phyloP scores from a whole-genome alignment of 805 yeast species.

The Candida dajiaensis region DNA sequence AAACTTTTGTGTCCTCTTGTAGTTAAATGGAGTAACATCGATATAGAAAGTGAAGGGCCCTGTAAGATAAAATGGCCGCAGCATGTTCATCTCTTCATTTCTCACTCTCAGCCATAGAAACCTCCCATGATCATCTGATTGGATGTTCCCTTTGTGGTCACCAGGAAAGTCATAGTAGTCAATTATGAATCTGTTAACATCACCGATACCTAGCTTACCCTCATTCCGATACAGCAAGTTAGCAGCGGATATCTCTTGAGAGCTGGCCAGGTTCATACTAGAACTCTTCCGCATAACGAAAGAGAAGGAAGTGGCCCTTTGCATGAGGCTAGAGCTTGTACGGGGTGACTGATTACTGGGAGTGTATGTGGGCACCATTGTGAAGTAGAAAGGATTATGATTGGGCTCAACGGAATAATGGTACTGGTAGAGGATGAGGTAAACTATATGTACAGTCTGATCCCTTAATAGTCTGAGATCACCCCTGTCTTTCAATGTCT shows the following conservation, averaged over 20 bases:
- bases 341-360: background rate
- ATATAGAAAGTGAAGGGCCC: slow-evolving; percentile 88
- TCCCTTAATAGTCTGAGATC: too few species aligned
- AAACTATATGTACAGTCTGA: too few species aligned
- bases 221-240: slow-evolving; percentile 10
- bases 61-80: slow-evolving; percentile 78
- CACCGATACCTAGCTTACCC: slow-evolving; percentile 16
- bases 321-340: background rate
- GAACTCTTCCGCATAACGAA: background rate
- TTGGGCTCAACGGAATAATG: too few species aligned
- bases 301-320: background rate
- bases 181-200: slow-evolving; percentile 14
- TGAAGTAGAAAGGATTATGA: background rate
- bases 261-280: background rate
- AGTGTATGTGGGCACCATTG: background rate
- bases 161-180: background rate
- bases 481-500: too few species aligned
- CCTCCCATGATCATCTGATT: slow-evolving; percentile 10
- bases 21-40: slow-evolving; percentile 69
- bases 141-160: background rate
- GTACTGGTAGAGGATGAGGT: too few species aligned
- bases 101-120: slow-evolving; percentile 48
- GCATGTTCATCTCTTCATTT: slow-evolving; percentile 64
- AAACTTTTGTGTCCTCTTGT: slow-evolving; percentile 40
- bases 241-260: background rate